phyloP scores from a whole-genome alignment of 2,329 filamentous ascomycete genomes.

The Diaporthe sp. region DNA sequence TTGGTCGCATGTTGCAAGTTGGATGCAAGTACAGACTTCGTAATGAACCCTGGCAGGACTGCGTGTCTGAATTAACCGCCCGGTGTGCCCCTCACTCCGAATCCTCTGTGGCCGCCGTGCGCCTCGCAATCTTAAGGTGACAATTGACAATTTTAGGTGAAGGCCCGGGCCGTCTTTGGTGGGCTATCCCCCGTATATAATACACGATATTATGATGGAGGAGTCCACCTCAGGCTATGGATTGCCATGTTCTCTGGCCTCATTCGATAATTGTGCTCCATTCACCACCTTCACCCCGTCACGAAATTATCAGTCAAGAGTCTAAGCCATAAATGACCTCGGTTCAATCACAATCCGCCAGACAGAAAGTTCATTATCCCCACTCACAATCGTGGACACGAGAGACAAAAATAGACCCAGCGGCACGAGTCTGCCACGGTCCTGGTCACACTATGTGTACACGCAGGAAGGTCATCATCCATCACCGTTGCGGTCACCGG shows the following conservation, averaged over 20 bases:
- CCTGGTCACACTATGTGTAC: slow-evolving; percentile 43
- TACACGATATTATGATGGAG: not conserved
- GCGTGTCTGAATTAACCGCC: slow-evolving; percentile 32
- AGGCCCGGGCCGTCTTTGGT: slow-evolving; percentile 32
- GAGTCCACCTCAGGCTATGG: not conserved
- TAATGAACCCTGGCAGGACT: slow-evolving; percentile 28
- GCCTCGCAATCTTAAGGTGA: slow-evolving; percentile 11
- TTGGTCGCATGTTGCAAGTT: slow-evolving; percentile 30
- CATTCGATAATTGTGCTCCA: not conserved
- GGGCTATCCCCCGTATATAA: not conserved
- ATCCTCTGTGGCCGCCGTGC: slow-evolving; percentile 6
- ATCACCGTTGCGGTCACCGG: slow-evolving; percentile 51
- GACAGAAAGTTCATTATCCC: no score
- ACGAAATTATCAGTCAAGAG: not conserved
- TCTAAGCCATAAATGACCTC: not conserved
- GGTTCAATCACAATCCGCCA: not conserved
- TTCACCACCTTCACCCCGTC: no score
- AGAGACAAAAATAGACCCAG: not conserved
- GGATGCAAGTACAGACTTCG: slow-evolving; percentile 28
- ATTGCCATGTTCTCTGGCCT: no score
- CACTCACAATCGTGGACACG: not conserved
- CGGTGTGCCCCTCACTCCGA: slow-evolving; percentile 29
- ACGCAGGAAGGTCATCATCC: slow-evolving; percentile 49
- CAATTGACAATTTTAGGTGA: slow-evolving; percentile 6
- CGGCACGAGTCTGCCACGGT: not conserved